These are phyloP conservation scores for Calocera cornea DNA, from an alignment of 768 basidiomycete species.

Conservation along the genomic window DNA sequence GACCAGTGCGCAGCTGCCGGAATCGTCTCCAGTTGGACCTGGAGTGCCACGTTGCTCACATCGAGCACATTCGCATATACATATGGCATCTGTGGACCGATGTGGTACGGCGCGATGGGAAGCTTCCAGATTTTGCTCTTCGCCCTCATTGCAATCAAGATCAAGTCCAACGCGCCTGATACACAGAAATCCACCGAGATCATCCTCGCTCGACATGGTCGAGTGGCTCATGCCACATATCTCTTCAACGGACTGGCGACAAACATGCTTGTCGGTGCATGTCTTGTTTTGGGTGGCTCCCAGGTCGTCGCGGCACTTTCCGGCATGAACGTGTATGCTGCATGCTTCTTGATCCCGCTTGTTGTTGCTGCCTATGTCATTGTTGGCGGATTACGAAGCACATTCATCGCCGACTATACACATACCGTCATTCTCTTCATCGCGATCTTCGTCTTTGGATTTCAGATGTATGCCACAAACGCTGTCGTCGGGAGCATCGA, in stretches of 20 bases:
- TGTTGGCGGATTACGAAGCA: conserved; percentile 25
- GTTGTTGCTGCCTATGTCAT: conserved; percentile 32
- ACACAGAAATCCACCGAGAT: conserved; percentile 49
- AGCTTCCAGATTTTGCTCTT: conserved; percentile 45
- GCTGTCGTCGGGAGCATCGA: conserved; percentile 30
- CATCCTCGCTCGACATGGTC: conserved; percentile 35
- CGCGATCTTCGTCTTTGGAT: conserved; percentile 28
- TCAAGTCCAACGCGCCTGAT: conserved; percentile 46
- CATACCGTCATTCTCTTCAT: conserved; percentile 36
- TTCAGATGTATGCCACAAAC: conserved; percentile 24
- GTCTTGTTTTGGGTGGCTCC: conserved; percentile 36
- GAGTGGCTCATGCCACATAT: conserved; percentile 35
- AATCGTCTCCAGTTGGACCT: conserved; percentile 34
- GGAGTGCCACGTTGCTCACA: conserved; percentile 41
- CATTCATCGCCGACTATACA: conserved; percentile 24
- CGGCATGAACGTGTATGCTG: conserved; percentile 34
- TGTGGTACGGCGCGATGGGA: conserved; percentile 1
- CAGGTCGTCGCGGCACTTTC: conserved; percentile 36
- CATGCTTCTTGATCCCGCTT: conserved; percentile 35
- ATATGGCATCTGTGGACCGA: conserved; percentile 24
- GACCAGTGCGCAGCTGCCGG: conserved; percentile 11
- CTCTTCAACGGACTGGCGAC: conserved; percentile 41
- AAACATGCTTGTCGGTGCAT: conserved; percentile 39
- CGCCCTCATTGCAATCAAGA: conserved; percentile 27
- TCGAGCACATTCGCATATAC: conserved; percentile 41